A percentile compares a stretch with the other conserved stretches of the same genome.
These are phyloP conservation scores for Nyctanthes arbortristis DNA, from an alignment of 257 asterid species.

Conservation along the genomic window DNA sequence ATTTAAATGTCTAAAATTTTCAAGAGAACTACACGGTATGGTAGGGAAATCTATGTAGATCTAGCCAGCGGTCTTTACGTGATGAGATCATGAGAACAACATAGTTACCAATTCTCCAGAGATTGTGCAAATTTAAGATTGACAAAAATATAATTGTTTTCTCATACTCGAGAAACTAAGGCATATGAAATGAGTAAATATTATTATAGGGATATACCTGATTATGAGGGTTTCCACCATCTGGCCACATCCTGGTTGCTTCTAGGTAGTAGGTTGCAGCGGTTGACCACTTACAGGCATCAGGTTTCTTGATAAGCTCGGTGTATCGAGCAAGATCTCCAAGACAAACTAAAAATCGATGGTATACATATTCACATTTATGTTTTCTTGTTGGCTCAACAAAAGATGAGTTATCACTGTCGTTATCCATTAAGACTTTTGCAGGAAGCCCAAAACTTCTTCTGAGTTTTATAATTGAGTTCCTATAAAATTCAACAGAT, in stretches of 20 bases:
- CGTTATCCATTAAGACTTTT: slow-evolving; percentile 39
- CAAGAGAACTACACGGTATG: no score
- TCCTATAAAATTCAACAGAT: slow-evolving; percentile 61
- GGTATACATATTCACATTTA: slow-evolving; percentile 63
- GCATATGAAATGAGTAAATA: background rate
- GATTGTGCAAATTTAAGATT: no score
- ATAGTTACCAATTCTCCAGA: no score
- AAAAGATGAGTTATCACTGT: slow-evolving; percentile 23
- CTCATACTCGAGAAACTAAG: background rate
- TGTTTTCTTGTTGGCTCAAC: slow-evolving; percentile 35
- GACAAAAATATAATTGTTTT: no score
- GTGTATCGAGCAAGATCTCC: slow-evolving; percentile 87
- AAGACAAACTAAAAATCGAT: slow-evolving; percentile 79
- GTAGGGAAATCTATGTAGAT: no score
- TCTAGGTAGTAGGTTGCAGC: slow-evolving; percentile 72
- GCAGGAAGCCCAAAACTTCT: slow-evolving; percentile 50
- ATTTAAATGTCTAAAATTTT: background rate
- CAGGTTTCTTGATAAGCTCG: slow-evolving; percentile 61
- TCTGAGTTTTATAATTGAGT: slow-evolving; percentile 47
- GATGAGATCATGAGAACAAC: no score
- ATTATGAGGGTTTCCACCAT: slow-evolving; percentile 93
- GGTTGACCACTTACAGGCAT: slow-evolving; percentile 64
- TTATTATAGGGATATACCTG: slow-evolving; percentile 46
- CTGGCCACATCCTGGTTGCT: slow-evolving; percentile 74
- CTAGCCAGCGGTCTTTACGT: no score